These are phyloP conservation scores for Cercospora sp. DNA, from an alignment of 2,329 filamentous ascomycete species.

Conservation along the genomic window DNA sequence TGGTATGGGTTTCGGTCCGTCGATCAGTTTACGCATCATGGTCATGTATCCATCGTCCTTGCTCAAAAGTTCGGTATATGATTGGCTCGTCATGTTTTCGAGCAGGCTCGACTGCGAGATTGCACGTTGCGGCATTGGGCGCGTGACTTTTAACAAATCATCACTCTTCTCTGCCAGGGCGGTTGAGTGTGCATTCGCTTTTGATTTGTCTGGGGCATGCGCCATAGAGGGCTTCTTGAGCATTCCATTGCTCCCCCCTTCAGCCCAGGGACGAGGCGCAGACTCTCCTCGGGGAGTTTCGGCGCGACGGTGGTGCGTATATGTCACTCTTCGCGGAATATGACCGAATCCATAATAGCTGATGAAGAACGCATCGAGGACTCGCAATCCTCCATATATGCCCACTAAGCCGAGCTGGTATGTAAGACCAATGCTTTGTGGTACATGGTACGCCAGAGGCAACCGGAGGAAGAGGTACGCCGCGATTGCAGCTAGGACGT, in stretches of 20 bases:
- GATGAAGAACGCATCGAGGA: constrained; percentile 49
- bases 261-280: constrained; percentile 22
- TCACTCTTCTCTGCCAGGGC: constrained; percentile 14
- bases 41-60: constrained; percentile 27
- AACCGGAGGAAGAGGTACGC: constrained; percentile 46
- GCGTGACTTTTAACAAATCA: constrained; percentile 10
- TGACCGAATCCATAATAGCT: constrained; percentile 44
- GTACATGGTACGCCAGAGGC: constrained; percentile 46
- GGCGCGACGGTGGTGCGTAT: constrained; percentile 40
- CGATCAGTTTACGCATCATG: constrained; percentile 24
- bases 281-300: constrained; percentile 33
- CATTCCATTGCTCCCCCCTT: constrained; percentile 26
- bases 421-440: constrained; percentile 48
- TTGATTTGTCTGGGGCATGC: constrained; percentile 1
- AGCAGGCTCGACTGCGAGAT: constrained; percentile 27
- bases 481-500: constrained; percentile 41
- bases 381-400: constrained; percentile 45
- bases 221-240: constrained; percentile 17
- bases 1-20: constrained; percentile 33
- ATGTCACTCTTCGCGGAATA: constrained; percentile 46
- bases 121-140: constrained; percentile 20
- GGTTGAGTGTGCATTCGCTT: constrained; percentile 4
- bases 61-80: constrained; percentile 26
- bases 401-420: constrained; percentile 49
- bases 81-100: constrained; percentile 32